These are phyloP conservation scores for Meripilus lineatus DNA, from an alignment of 1,284 basidiomycete species.

Conservation along the genomic window DNA sequence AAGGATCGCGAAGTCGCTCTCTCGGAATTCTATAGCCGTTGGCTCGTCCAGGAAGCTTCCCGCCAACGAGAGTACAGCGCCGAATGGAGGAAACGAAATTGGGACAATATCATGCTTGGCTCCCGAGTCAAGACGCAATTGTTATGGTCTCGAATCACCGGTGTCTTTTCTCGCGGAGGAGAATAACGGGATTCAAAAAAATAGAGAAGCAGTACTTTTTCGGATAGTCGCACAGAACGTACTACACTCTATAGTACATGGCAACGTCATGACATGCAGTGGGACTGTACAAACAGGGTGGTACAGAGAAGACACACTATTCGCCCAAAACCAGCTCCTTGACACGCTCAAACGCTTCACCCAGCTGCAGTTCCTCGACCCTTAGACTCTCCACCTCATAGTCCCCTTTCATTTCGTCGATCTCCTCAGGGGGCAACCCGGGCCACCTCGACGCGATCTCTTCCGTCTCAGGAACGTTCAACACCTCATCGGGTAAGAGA, in stretches of 20 bases:
- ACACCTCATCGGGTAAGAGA: conserved; percentile 47
- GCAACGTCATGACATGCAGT: too few species aligned
- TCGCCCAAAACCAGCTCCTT: conserved; percentile 48
- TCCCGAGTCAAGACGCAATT: conserved; percentile 46
- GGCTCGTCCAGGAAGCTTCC: conserved; percentile 61
- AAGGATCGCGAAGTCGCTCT: conserved; percentile 60
- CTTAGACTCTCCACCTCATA: conserved; percentile 54
- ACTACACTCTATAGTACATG: too few species aligned
- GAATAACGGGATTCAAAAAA: too few species aligned
- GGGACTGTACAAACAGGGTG: too few species aligned
- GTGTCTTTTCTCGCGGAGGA: too few species aligned
- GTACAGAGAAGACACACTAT: conserved; percentile 20
- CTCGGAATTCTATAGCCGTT: conserved; percentile 64
- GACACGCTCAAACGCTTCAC: conserved; percentile 55
- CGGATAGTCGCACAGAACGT: conserved; percentile 1
- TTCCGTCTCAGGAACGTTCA: conserved; percentile 45
- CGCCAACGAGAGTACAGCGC: conserved; percentile 53
- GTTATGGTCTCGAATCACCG: conserved; percentile 22
- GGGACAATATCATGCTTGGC: conserved; percentile 47
- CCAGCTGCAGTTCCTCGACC: conserved; percentile 51
- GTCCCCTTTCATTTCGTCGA: conserved; percentile 51
- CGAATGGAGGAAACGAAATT: conserved; percentile 60
- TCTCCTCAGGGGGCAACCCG: conserved; percentile 58
- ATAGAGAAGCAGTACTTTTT: too few species aligned
- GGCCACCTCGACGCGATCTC: conserved; percentile 68